Percentiles rank a stretch among this genome's conserved stretches.
phyloP scores from a whole-genome alignment of 139 green algal genomes.

The Volvox africanus region DNA sequence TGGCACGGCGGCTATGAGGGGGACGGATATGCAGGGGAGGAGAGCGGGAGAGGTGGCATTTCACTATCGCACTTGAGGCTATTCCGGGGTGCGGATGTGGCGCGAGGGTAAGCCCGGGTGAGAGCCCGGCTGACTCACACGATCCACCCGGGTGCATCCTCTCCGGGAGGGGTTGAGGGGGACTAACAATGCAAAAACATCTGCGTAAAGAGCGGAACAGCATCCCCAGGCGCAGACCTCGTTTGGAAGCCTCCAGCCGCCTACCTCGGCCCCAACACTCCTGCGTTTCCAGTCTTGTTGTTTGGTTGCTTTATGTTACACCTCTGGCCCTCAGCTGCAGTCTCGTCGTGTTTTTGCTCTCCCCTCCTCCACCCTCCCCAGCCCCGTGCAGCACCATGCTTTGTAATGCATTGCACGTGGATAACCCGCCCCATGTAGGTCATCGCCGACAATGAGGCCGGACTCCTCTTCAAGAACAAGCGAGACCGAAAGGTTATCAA shows the following conservation, averaged over 20 bases:
- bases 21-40: neutral
- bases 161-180: too few species aligned
- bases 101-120: neutral
- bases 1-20: neutral
- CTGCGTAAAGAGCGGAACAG: too few species aligned
- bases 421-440: slow-evolving; percentile 67
- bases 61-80: neutral
- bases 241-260: too few species aligned
- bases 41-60: neutral
- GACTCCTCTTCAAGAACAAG: slow-evolving; percentile 94
- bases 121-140: neutral
- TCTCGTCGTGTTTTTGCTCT: too few species aligned
- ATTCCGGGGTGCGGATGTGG: too few species aligned
- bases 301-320: too few species aligned
- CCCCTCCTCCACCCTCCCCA: neutral
- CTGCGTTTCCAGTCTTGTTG: too few species aligned
- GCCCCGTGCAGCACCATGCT: neutral
- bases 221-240: too few species aligned
- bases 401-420: neutral
- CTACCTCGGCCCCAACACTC: too few species aligned
- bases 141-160: neutral
- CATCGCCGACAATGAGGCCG: slow-evolving; percentile 83
- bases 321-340: too few species aligned
- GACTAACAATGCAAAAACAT: too few species aligned
- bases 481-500: slow-evolving; percentile 90